Conservation (phyloP, 2,329 filamentous ascomycete genomes). For the Colletotrichum cereale region DNA sequence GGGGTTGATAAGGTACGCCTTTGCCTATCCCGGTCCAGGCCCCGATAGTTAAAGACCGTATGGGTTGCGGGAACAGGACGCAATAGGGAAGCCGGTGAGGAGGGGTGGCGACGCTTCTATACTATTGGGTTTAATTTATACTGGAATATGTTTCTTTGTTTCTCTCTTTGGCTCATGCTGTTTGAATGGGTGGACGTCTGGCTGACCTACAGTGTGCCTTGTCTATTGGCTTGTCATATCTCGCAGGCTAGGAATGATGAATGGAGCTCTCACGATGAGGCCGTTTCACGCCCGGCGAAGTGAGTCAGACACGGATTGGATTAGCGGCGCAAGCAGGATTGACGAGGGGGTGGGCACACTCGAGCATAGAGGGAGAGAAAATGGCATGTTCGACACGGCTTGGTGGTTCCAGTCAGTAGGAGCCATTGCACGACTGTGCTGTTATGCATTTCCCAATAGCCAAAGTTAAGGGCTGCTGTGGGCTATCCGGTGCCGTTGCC, state of each 20-base stretch:
- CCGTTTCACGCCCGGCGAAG: too few relatives aligned
- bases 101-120: neutral
- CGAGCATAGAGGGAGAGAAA: neutral
- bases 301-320: neutral
- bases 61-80: neutral
- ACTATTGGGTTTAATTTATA: neutral
- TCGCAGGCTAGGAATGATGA: neutral
- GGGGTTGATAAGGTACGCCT: neutral
- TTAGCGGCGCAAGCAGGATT: neutral
- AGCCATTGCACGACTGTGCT: neutral
- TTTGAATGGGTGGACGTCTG: neutral
- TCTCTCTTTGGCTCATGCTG: neutral
- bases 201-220: neutral
- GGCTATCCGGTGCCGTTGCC: neutral
- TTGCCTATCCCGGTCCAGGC: neutral
- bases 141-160: neutral
- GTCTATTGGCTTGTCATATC: neutral
- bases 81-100: neutral
- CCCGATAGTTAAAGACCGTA: neutral
- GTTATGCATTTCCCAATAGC: neutral
- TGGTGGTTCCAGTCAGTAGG: neutral
- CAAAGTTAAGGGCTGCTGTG: neutral
- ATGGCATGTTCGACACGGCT: neutral
- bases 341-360: neutral
- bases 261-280: neutral